Conservation (phyloP, 208 protist species). For the Ichthyophonus hoferi region DNA sequence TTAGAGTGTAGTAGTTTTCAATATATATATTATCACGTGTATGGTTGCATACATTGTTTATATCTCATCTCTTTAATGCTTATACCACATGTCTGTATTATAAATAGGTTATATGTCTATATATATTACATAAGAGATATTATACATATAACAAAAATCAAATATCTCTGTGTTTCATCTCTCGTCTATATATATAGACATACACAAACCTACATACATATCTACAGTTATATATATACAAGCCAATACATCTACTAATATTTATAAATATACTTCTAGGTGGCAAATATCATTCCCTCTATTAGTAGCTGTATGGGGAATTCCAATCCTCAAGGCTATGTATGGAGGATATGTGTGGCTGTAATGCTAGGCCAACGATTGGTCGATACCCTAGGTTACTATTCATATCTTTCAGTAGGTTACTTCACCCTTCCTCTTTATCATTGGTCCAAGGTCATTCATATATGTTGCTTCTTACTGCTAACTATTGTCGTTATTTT, state of each 20-base stretch:
- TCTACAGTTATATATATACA: not conserved
- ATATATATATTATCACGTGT: too few relatives aligned
- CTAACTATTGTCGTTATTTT: too few relatives aligned
- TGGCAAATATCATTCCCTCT: not conserved
- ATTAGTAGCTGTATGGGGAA: not conserved
- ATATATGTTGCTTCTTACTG: too few relatives aligned
- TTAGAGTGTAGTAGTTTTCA: too few relatives aligned
- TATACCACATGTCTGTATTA: not conserved
- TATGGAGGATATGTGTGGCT: not conserved
- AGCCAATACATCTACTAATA: not conserved
- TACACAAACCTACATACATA: constrained; percentile 2
- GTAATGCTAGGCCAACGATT: not conserved
- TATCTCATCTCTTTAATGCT: too few relatives aligned
- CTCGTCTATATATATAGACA: not conserved
- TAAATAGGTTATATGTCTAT: not conserved
- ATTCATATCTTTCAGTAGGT: not conserved
- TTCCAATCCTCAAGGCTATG: not conserved
- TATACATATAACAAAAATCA: not conserved
- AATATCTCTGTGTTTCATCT: not conserved
- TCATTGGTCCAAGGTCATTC: too few relatives aligned
- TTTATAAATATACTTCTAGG: not conserved
- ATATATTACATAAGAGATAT: not conserved
- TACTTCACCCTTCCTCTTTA: too few relatives aligned
- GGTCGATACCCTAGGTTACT: not conserved
- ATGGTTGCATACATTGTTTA: too few relatives aligned